A percentile compares a stretch with the other conserved stretches of the same genome.
Evolutionary conservation across 768 basidiomycete genomes (phyloP).

Genomic region (Russula abietina): DNA sequence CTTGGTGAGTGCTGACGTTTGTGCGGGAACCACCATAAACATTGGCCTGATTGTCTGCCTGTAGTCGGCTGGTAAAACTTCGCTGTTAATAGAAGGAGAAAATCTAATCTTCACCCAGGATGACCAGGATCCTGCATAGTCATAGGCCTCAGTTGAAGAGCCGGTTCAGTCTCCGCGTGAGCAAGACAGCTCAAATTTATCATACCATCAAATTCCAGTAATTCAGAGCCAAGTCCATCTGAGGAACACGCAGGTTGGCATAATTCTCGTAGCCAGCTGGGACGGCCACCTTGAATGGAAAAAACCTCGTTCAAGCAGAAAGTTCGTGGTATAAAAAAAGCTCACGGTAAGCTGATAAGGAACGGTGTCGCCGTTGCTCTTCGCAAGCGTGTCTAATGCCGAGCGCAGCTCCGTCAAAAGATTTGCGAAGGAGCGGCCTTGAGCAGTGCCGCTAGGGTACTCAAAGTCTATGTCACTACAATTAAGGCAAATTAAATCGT

Average conservation of each 20-base stretch:
- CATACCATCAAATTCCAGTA: not conserved
- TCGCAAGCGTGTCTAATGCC: not conserved
- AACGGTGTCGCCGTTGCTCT: not conserved
- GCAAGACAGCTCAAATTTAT: not conserved
- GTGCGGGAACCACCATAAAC: not conserved
- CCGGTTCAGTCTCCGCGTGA: not conserved
- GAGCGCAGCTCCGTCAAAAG: not conserved
- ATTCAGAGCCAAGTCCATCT: not conserved
- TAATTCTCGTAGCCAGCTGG: not conserved
- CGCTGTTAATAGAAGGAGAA: not conserved
- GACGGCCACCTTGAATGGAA: not conserved
- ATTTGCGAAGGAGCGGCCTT: not conserved
- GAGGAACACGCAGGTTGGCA: not conserved
- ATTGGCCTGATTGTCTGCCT: not conserved
- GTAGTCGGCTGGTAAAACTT: not conserved
- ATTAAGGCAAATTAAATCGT: not conserved
- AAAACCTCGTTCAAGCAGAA: not conserved
- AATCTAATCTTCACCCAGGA: not conserved
- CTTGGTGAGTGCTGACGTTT: not conserved
- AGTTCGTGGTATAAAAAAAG: not conserved
- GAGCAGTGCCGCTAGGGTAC: not conserved
- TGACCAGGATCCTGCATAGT: not conserved
- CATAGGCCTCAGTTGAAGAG: not conserved
- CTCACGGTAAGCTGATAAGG: not conserved
- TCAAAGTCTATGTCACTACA: not conserved